Percentiles rank a stretch among this genome's conserved stretches.
Conservation (phyloP, 148 eudicot genomes). For the Silene conica region DNA sequence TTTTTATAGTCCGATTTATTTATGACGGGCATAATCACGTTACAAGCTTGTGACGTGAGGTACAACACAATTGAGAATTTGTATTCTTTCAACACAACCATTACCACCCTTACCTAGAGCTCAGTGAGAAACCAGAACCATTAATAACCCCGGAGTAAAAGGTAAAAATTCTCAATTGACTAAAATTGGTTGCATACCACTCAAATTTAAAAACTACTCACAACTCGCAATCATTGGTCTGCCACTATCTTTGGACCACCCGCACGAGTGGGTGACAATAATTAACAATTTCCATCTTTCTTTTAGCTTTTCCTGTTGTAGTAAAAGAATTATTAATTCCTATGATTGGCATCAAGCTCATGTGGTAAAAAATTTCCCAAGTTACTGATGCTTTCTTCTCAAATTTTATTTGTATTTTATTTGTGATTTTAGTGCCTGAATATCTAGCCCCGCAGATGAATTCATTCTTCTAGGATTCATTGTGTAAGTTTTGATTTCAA, state of each 20-base stretch:
- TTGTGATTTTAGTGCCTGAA: background rate
- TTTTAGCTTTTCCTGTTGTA: conserved; percentile 1
- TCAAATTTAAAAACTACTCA: background rate
- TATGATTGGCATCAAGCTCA: background rate
- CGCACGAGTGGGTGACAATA: conserved; percentile 39
- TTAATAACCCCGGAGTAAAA: background rate
- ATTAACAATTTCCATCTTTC: background rate
- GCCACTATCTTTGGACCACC: conserved; percentile 28
- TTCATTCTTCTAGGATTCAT: too few species aligned
- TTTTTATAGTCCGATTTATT: too few species aligned
- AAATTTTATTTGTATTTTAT: background rate
- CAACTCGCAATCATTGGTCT: conserved; percentile 33
- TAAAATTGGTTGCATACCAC: background rate
- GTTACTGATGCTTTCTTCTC: background rate
- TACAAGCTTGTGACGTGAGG: too few species aligned
- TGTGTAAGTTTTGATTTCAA: too few species aligned
- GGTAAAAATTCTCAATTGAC: background rate
- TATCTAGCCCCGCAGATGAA: too few species aligned
- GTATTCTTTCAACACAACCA: too few species aligned
- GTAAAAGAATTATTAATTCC: background rate
- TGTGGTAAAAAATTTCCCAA: background rate
- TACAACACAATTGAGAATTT: too few species aligned
- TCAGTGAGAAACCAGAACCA: background rate
- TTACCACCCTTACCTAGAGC: background rate
- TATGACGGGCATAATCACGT: too few species aligned